Evolutionary conservation across 1,284 basidiomycete genomes (phyloP).

Genomic region (Rhodotorula sp.): DNA sequence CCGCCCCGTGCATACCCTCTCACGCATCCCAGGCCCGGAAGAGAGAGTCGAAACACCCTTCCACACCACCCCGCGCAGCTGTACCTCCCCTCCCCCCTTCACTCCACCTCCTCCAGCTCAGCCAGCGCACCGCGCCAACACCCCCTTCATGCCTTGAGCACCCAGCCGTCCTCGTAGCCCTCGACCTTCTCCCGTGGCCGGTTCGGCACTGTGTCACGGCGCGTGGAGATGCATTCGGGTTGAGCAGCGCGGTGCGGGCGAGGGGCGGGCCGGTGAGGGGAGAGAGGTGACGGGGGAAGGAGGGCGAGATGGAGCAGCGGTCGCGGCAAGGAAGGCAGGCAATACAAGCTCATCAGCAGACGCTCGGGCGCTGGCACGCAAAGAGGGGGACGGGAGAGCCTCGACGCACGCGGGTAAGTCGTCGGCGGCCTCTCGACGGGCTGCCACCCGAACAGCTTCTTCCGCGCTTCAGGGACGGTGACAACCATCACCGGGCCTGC

Average conservation of each 20-base stretch:
- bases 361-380: not conserved
- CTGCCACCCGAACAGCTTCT: constrained; percentile 66
- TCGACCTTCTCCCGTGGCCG: constrained; percentile 40
- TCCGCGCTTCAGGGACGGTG: constrained; percentile 76
- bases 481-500: constrained; percentile 75
- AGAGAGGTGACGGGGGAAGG: not conserved
- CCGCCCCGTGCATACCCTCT: too few relatives aligned
- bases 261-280: too few relatives aligned
- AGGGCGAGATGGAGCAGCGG: constrained; percentile 52
- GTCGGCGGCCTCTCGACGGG: constrained; percentile 74
- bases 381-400: too few relatives aligned
- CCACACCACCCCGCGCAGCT: not conserved
- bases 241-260: not conserved
- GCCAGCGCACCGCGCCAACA: not conserved
- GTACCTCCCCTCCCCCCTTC: not conserved
- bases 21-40: too few relatives aligned
- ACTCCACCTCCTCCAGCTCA: not conserved
- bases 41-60: not conserved
- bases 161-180: constrained; percentile 45
- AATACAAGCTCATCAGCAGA: not conserved
- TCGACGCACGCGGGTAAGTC: constrained; percentile 78
- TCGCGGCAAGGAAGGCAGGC: not conserved
- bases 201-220: constrained; percentile 33
- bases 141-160: constrained; percentile 27
- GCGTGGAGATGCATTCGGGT: not conserved